Base-by-base conservation (phyloP, 352 stramenopile genomes). In the Peronospora tabacina region DNA sequence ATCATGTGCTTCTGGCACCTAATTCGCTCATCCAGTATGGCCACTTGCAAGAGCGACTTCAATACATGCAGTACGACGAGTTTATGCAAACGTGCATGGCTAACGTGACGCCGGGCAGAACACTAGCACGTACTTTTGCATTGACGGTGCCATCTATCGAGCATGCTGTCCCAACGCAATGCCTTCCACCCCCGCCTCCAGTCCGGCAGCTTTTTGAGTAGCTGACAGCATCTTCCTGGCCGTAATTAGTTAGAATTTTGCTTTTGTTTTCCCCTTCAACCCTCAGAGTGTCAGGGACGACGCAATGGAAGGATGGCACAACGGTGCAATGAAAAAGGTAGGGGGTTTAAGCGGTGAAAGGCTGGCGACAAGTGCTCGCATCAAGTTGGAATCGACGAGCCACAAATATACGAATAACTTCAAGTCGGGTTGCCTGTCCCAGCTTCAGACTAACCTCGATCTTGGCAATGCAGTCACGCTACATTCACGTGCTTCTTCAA, bases 11-110 rank as follows among this genome's bases (percentile, higher is more conserved):
- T 16, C 48, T 74, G 16, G 65, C 65, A 13, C 65, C 65, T 17
- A 74, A 74, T 51, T 68, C 61, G 48, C 61, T 74, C 38, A 74
- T 74, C 32, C 65, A 74, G 46, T 74, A 71, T 43, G 65, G 61
- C 5, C 65, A 74, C 16, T 47, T 74, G 44, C 61, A 70, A 55
- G 65, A 70, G 36, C 61, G 61, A 3, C 58, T 74, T 20, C 61
- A 70, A 38, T 74, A 74, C 48, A 74, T 74, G 61, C 61, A 74
- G 48, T 68, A 74, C 54, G 65, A 74, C 51, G 53, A 63, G 41
- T 70, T 68, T 42, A 66, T 71, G 50, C 65, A 73, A 44, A 62
- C 58, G 38, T 73, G 65, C 49, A 66, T 70, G 65, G 34, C 52
- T 22, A 59, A 43, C 16, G 65, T 73, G 32, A 43, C 65, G 22